Base-by-base conservation (phyloP, 176 grass and related monocot species). In the Ensete glaucum region DNA sequence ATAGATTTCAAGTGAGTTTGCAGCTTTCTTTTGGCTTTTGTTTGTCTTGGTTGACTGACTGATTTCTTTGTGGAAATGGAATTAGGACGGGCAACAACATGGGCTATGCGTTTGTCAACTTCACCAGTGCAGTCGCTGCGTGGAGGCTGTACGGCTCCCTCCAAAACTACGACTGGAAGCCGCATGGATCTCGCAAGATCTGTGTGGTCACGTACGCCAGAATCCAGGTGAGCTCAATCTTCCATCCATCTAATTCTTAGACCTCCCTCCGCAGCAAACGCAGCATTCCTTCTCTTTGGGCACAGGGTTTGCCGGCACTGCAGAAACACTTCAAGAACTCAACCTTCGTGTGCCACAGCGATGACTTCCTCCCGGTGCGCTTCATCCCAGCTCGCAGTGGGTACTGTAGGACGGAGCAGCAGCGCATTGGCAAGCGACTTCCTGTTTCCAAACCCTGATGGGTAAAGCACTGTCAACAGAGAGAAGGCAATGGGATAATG, bases 101-200 rank as follows among this genome's bases (percentile, higher is more conserved):
- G 72, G 72, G 72, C 24, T 74, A 74, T 57, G 72, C 72, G 50
- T 74, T 74, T 24, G 72, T 58, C 13, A 74, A 74, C 54, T 74
- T 74, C 52, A 74, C 72, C 53, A 59, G 43, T 27, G 72, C 72
- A 3, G 17, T 52, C 23, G 72, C 72, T 27, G 72, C 72, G 13
- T 29, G 72, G 72, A 56, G 53, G 54, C 13, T 74, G 6, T 57
- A 74, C 54, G 5, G 10, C 7, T 55, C 21, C 24, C 24, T 74
- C 11, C 72, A 74, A 21, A 57, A 74, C 13, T 27, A 57, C 24
- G 20, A 26, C 6, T 74, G 72, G 72, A 74, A 29, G 23, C 3
- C 54, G n/a, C 20, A 74, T 34, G 52, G 72, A 22, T 74, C 72
- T 1, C 20, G 53, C 11, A 74, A 74, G 53, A n/a, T 57, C 11